phyloP scores from a whole-genome alignment of 176 grass and related monocot species.

The Oryza nivara region DNA sequence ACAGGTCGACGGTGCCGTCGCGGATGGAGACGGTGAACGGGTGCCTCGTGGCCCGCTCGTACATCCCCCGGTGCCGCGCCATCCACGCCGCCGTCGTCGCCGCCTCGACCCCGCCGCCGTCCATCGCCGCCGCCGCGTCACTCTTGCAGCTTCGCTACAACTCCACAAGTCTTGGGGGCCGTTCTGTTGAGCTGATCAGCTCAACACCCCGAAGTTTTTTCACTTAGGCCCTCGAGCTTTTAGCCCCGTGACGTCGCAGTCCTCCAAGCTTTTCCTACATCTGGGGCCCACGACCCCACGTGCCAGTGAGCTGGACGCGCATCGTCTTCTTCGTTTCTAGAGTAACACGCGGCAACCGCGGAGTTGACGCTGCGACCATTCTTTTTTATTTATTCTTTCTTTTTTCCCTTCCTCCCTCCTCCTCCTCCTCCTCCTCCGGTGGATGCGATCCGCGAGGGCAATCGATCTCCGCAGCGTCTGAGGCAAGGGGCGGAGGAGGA shows the following conservation, averaged over 20 bases:
- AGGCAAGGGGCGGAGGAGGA: slow-evolving; percentile 6
- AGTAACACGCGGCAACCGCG: slow-evolving; percentile 36
- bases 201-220: neutral
- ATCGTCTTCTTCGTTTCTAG: neutral
- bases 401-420: neutral
- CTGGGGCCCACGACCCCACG: neutral
- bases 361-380: slow-evolving; percentile 8
- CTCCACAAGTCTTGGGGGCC: too few relatives aligned
- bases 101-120: slow-evolving; percentile 15
- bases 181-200: too few relatives aligned
- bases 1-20: slow-evolving; percentile 64
- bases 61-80: slow-evolving; percentile 52
- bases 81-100: slow-evolving; percentile 61
- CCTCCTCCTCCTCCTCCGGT: neutral
- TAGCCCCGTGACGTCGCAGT: neutral
- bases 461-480: slow-evolving; percentile 14
- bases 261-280: neutral
- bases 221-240: neutral
- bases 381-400: neutral
- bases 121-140: slow-evolving; percentile 44
- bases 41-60: slow-evolving; percentile 73
- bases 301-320: neutral
- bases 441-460: neutral
- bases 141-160: neutral
- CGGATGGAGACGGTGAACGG: slow-evolving; percentile 76